Evolutionary conservation across 495 filamentous ascomycete species (phyloP), one percentile per base, ranked within the genome.

Genomic region (Aspergillus saccharolyticus): DNA sequence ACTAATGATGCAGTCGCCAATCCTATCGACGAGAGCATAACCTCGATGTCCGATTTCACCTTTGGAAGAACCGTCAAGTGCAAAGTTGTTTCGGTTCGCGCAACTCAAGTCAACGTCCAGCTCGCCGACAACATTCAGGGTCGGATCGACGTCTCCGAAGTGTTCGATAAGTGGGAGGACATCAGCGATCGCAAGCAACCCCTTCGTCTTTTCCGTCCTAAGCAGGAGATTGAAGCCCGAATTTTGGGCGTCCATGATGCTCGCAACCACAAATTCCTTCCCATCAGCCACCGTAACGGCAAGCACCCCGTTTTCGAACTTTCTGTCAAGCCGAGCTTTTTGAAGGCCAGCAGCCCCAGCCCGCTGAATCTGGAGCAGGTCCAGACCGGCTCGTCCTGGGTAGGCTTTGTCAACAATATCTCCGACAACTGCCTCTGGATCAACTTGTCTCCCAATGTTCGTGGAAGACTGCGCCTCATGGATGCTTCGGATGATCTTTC

Each of bases 111-210:
- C 52, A 96, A 97, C 62, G 90, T 97, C 18, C 83, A 87, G 57
- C 79, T 97, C 55, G 90, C 90, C 44, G 90, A 96, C 64, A 91
- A 91, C 64, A 78, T 97, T 39, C 89, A 93, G 68, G 94, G 93
- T 19, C 88, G 94, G 19, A 85, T 98, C 47, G 91, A 96, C 65
- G 81, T 93, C 0, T 94, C 93, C 12, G 90, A 96, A 63, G 66
- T 91, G 33, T 98, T 91, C 65, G 89, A 97, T 67, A 78, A 78
- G 2, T 96, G 87, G 85, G 88, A 94, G 28, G 85, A 90, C 30
- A 90, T 98, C 66, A 78, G 83, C 53, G 85, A 96, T 57, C 83
- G 82, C 42, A 96, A 92, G 68, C 74, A 82, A 47, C 94, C 94
- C 1, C 72, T 97, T 43, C 77, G 79, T 55, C 75, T 75, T 25